Evolutionary conservation across 2,329 filamentous ascomycete species (phyloP), one percentile per base, ranked within the genome.

Genomic region (Penicillium verrucosum): DNA sequence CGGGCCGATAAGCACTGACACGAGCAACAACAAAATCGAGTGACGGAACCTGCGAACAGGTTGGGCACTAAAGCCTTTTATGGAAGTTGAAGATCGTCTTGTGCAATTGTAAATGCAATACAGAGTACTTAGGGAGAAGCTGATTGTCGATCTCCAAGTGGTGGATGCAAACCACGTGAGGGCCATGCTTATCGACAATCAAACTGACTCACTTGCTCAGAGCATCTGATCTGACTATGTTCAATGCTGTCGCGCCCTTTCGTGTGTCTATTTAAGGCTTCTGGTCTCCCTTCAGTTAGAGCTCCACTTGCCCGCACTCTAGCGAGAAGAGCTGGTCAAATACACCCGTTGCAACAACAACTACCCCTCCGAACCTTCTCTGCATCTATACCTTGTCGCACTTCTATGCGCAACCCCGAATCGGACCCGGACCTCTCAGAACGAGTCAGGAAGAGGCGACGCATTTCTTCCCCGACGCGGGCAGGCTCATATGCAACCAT

Each of bases 391-490:
- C 49, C 51, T 51, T 56, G 21, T 56, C 49, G 44, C 45, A 48
- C 23, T 67, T 68, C 60, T 64, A 73, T 74, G 71, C 65, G 61
- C 52, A 59, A 50, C 54, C 62, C 58, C 23, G 55, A 65, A 57
- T 47, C 41, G 36, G 58, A 60, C 55, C 51, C 57, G 14, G 59
- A 57, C 46, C 59, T 55, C 43, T 52, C 61, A 21, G 64, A 68
- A 55, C 66, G 67, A 61, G 61, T 65, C 43, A 61, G 32, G 29
- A 76, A 75, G 60, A 69, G 68, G 53, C 67, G 70, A 57, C 70
- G 71, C 30, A 65, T 71, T 40, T 70, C 69, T 14, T 58, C 61
- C 30, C 57, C 56, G 23, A 36, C 50, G 42, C 60, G 51, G 56
- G 65, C 73, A 62, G 60, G 56, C 53, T 61, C 58, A 46, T 12